Conservation (phyloP, 495 filamentous ascomycete species). For the Apodospora peruviana region DNA sequence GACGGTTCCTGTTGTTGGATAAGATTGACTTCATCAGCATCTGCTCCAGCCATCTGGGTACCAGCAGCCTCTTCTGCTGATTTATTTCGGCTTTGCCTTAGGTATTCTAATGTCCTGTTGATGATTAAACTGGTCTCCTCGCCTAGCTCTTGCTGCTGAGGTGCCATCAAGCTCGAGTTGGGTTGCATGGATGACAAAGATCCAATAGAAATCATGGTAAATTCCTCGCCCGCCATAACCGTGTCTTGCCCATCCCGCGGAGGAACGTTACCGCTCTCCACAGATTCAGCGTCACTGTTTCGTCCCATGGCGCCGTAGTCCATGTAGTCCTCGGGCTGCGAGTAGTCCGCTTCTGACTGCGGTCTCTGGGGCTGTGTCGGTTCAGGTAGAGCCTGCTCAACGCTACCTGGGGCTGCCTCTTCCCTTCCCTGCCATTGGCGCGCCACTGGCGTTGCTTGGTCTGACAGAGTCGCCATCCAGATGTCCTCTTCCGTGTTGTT, state of each 20-base stretch:
- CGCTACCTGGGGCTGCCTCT: background rate
- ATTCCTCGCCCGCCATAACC: slow-evolving; percentile 38
- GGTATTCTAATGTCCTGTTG: slow-evolving; percentile 35
- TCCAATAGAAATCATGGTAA: slow-evolving; percentile 44
- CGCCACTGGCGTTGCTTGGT: slow-evolving; percentile 18
- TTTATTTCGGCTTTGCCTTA: slow-evolving; percentile 29
- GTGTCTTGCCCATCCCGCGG: slow-evolving; percentile 29
- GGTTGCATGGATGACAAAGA: slow-evolving; percentile 39
- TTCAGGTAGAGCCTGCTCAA: background rate
- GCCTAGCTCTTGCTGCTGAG: slow-evolving; percentile 30
- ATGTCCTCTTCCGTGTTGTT: slow-evolving; percentile 24
- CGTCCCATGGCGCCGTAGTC: slow-evolving; percentile 16
- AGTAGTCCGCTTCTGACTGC: slow-evolving; percentile 10
- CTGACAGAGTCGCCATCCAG: slow-evolving; percentile 26
- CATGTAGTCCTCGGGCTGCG: slow-evolving; percentile 11
- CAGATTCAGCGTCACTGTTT: slow-evolving; percentile 19
- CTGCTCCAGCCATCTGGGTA: background rate
- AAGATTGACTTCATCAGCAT: slow-evolving; percentile 5
- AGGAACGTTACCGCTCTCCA: slow-evolving; percentile 3
- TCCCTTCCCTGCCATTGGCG: slow-evolving; percentile 4
- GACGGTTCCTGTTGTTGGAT: slow-evolving; percentile 3
- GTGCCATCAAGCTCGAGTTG: slow-evolving; percentile 24
- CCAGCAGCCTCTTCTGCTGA: slow-evolving; percentile 2
- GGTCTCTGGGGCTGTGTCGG: background rate
- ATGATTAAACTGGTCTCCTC: slow-evolving; percentile 41